Percentiles rank a stretch among this genome's conserved stretches.
These are phyloP conservation scores for Penicillium oxalicum DNA, from an alignment of 2,329 filamentous ascomycete genomes.

Conservation along the genomic window DNA sequence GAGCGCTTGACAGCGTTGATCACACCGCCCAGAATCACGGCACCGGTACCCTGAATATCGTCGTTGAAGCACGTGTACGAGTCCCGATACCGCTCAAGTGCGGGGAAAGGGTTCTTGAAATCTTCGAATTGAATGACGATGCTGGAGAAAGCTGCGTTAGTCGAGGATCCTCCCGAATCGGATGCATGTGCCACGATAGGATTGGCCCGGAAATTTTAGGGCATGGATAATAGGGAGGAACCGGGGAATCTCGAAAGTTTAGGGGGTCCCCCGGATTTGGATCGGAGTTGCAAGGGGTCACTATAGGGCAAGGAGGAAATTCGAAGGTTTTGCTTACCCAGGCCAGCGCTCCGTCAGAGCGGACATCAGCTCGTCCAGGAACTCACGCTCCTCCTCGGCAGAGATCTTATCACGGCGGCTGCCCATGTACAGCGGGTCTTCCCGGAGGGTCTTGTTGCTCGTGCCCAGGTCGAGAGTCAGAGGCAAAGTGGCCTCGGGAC, in stretches of 20 bases:
- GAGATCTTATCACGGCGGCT: conserved; percentile 76
- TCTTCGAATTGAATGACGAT: conserved; percentile 92
- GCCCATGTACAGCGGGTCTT: conserved; percentile 89
- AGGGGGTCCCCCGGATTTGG: conserved; percentile 4
- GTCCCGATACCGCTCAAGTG: conserved; percentile 81
- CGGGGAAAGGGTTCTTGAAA: conserved; percentile 95
- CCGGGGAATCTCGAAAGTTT: conserved; percentile 18
- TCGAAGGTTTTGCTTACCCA: conserved; percentile 40
- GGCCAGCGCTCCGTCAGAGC: conserved; percentile 74
- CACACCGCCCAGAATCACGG: conserved; percentile 82
- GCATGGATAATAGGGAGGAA: neutral
- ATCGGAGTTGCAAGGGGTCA: conserved; percentile 2
- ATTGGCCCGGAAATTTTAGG: neutral
- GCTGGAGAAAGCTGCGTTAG: conserved; percentile 34
- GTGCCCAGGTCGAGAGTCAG: conserved; percentile 60
- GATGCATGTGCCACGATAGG: neutral
- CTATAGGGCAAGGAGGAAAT: too few species aligned
- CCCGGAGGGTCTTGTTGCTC: conserved; percentile 55
- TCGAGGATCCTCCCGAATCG: conserved; percentile 2
- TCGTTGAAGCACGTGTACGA: conserved; percentile 96
- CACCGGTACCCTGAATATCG: conserved; percentile 94
- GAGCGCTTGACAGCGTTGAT: conserved; percentile 75
- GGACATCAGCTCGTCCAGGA: conserved; percentile 96
- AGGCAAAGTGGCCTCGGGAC: conserved; percentile 63
- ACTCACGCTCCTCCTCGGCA: conserved; percentile 73